phyloP scores from a whole-genome alignment of 192 early-diverging fungal genomes.

The Coemansia umbellata region DNA sequence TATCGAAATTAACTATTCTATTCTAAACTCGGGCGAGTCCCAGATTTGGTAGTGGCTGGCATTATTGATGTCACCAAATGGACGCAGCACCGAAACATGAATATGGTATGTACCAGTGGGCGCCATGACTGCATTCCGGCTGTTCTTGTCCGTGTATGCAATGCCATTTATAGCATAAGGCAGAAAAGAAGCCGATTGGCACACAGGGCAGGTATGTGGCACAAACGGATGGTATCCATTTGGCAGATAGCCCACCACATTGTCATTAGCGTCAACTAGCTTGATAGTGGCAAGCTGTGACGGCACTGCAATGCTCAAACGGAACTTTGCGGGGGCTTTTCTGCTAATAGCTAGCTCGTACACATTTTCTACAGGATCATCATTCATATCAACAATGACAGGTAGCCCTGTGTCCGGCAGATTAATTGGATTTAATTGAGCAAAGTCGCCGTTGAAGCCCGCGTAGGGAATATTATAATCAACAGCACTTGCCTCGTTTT shows the following conservation, averaged over 20 bases:
- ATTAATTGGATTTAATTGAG: constrained; percentile 7
- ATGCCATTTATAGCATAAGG: background rate
- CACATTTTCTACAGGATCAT: background rate
- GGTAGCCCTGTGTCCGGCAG: background rate
- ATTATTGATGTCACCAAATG: constrained; percentile 26
- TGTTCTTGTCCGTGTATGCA: constrained; percentile 14
- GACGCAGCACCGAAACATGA: constrained; percentile 13
- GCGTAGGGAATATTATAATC: constrained; percentile 31
- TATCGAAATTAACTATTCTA: no score
- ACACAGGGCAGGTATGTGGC: constrained; percentile 3
- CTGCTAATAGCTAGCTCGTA: background rate
- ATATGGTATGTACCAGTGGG: constrained; percentile 32
- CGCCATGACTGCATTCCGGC: background rate
- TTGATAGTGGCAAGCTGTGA: constrained; percentile 4
- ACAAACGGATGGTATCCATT: constrained; percentile 17
- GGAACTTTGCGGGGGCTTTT: background rate
- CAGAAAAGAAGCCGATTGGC: background rate
- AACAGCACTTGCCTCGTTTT: background rate
- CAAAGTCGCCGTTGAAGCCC: constrained; percentile 43
- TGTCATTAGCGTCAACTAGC: constrained; percentile 5
- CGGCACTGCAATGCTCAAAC: constrained; percentile 12
- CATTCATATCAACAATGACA: constrained; percentile 5
- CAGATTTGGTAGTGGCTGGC: constrained; percentile 28
- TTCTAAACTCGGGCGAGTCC: constrained; percentile 20
- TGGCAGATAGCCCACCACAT: constrained; percentile 21